Percentiles rank a stretch among this genome's conserved stretches.
Conservation (phyloP, 2,329 filamentous ascomycete genomes). For the Metarhizium sp. region DNA sequence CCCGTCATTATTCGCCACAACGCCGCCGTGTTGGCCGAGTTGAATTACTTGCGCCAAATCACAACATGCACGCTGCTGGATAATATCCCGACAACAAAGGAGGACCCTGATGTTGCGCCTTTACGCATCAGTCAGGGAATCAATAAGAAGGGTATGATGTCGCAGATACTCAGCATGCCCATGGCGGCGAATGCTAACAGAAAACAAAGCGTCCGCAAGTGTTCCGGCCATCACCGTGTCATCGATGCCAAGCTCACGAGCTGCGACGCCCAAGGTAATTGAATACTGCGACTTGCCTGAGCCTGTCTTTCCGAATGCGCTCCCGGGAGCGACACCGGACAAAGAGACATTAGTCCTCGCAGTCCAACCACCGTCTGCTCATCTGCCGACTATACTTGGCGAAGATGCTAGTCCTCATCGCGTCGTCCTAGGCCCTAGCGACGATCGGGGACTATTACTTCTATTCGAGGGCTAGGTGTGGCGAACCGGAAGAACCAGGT, state of each 20-base stretch:
- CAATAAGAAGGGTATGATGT: background rate
- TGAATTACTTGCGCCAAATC: constrained; percentile 14
- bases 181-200: background rate
- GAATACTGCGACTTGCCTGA: background rate
- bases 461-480: too few species aligned
- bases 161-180: background rate
- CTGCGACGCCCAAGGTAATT: background rate
- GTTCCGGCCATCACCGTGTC: too few species aligned
- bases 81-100: too few species aligned
- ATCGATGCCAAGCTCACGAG: background rate
- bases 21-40: constrained; percentile 18
- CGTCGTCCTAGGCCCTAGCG: too few species aligned
- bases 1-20: constrained; percentile 18
- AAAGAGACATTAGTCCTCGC: background rate
- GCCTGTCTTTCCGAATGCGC: background rate
- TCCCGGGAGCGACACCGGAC: background rate
- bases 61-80: too few species aligned
- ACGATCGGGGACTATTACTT: too few species aligned
- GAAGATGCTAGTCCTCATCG: too few species aligned
- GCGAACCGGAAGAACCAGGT: too few species aligned
- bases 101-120: too few species aligned
- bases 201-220: background rate
- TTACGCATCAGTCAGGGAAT: background rate
- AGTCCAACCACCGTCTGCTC: background rate
- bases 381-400: background rate